Conservation (phyloP, 73 alveolate species). For the Effrenium voratum region DNA sequence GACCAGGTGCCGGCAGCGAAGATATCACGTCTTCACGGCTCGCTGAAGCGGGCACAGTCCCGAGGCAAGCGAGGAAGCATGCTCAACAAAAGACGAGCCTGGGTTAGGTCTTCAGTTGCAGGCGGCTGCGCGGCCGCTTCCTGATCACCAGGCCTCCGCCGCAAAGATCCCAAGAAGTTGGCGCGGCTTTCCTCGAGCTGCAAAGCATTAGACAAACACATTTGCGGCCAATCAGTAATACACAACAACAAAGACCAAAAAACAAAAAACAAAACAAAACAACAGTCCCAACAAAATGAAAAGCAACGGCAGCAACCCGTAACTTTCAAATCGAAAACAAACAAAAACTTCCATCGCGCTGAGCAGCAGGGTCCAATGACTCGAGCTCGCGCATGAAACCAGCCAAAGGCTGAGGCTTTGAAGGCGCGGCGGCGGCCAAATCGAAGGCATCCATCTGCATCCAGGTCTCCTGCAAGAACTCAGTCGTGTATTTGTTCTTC, state of each 20-base stretch:
- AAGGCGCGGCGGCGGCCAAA: no score
- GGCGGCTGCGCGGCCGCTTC: no score
- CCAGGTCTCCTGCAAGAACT: conserved; percentile 9
- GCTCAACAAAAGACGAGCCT: neutral
- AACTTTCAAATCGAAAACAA: neutral
- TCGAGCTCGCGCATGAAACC: no score
- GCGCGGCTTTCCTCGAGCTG: no score
- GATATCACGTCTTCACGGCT: neutral
- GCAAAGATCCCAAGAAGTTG: no score
- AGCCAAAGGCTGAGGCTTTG: no score
- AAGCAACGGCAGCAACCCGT: neutral
- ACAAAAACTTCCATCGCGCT: no score
- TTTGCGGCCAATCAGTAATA: no score
- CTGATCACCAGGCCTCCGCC: no score
- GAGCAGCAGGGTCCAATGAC: neutral
- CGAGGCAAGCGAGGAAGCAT: neutral
- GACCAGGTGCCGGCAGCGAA: neutral
- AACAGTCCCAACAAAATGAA: neutral
- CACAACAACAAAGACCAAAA: no score
- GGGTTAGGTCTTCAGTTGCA: neutral
- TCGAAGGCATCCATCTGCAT: neutral
- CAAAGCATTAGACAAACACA: no score
- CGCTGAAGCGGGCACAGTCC: conserved; percentile 2
- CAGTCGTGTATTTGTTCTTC: neutral
- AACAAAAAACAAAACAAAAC: neutral